Percentiles rank a stretch among this genome's conserved stretches.
phyloP scores from a whole-genome alignment of 208 protist genomes.

The Trypanosoma rangeli region DNA sequence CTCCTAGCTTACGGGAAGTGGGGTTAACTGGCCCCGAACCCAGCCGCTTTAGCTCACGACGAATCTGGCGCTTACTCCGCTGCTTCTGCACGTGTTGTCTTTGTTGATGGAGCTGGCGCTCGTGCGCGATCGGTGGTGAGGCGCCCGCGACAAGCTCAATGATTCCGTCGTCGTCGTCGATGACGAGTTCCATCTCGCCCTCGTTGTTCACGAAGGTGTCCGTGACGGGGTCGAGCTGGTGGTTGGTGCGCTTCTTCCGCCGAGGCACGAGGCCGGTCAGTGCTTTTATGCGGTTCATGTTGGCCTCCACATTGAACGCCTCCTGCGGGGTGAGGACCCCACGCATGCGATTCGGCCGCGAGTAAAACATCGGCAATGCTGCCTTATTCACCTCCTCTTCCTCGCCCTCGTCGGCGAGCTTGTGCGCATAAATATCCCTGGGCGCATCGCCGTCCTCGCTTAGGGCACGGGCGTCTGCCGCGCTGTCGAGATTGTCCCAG shows the following conservation, averaged over 20 bases:
- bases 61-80: slow-evolving; percentile 65
- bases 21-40: slow-evolving; percentile 54
- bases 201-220: slow-evolving; percentile 77
- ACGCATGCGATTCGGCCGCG: slow-evolving; percentile 44
- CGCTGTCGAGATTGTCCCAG: slow-evolving; percentile 68
- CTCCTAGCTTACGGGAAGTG: slow-evolving; percentile 52
- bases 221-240: slow-evolving; percentile 72
- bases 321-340: slow-evolving; percentile 59
- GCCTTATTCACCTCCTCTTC: slow-evolving; percentile 29
- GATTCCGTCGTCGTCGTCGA: slow-evolving; percentile 89
- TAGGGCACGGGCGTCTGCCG: slow-evolving; percentile 43
- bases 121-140: neutral
- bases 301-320: slow-evolving; percentile 77
- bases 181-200: slow-evolving; percentile 81
- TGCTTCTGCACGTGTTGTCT: slow-evolving; percentile 25
- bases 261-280: slow-evolving; percentile 28
- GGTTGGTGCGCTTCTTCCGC: slow-evolving; percentile 63
- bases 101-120: slow-evolving; percentile 23
- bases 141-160: slow-evolving; percentile 52
- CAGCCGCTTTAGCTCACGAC: slow-evolving; percentile 62
- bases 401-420: slow-evolving; percentile 26
- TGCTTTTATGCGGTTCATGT: slow-evolving; percentile 40
- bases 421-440: slow-evolving; percentile 31
- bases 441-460: slow-evolving; percentile 41
- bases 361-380: slow-evolving; percentile 67